Evolutionary conservation across 257 asterid genomes (phyloP), one percentile per base, ranked within the genome.

Genomic region (Galeopsis tetrahit): DNA sequence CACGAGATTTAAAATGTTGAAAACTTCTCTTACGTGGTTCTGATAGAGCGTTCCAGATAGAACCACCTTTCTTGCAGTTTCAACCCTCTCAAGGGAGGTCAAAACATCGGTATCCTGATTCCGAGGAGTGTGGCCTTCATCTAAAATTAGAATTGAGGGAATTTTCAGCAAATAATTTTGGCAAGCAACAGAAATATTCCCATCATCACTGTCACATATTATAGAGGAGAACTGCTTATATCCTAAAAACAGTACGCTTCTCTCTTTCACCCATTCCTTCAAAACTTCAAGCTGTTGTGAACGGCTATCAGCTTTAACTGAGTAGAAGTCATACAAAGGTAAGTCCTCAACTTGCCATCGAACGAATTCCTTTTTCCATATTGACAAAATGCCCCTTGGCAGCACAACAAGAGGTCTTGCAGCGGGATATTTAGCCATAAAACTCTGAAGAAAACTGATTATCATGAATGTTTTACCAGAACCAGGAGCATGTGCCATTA

Each of bases 401-500:
- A 95, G 88, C 79, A 95, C 93, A 61, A 95, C 99, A 38, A 95
- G 80, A 56, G 99, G 97, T 77, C 99, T 92, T 13, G 98, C 96
- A 49, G 72, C 75, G 4, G 97, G 97, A 75, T 92, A 85, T 63
- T 90, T 92, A 2, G 99, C 96, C 99, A 95, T 95, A 69, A 92
- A 95, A 71, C 99, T 95, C 77, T 92, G 97, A 6, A 95, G 85
- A 77, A 95, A 95, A 69, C 99, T 95, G 78, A 95, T 95, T 2
- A 95, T 89, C 99, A 95, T 95, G 70, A 95, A 95, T 6, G 98
- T 95, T 74, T 92, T 92, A 7, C 99, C 99, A 15, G 99, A 95
- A 72, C 99, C 99, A 42, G 98, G 97, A 65, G 98, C 99, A 64
- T 95, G 99, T 5, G 98, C 99, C 92, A 95, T 68, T 52, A 95